Evolutionary conservation across 345 rosid species (phyloP).

Genomic region (Microcos paniculata): DNA sequence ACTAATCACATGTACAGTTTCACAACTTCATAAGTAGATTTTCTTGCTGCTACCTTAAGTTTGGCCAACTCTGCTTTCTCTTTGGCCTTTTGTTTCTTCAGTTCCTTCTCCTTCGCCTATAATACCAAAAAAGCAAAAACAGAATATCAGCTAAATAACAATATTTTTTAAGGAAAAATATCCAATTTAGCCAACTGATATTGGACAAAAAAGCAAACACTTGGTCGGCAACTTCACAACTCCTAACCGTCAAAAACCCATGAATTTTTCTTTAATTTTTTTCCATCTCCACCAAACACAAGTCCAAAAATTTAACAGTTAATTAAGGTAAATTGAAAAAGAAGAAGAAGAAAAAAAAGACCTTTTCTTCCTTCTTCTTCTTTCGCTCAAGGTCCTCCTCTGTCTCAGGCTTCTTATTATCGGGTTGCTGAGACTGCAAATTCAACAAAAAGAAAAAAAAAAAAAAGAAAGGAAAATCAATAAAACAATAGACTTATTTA

Average conservation of each 20-base stretch:
- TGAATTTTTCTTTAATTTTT: no score
- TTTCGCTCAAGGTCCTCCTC: conserved; percentile 80
- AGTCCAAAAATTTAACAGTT: not conserved
- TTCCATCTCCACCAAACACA: not conserved
- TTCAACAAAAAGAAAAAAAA: not conserved
- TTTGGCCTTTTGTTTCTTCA: conserved; percentile 75
- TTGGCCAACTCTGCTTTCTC: conserved; percentile 73
- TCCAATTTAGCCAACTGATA: not conserved
- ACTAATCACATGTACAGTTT: not conserved
- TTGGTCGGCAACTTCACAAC: no score
- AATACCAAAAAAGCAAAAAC: not conserved
- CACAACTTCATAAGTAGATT: not conserved
- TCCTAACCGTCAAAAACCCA: no score
- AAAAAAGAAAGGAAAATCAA: not conserved
- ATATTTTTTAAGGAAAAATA: not conserved
- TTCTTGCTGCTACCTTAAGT: conserved; percentile 43
- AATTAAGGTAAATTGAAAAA: not conserved
- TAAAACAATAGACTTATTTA: not conserved
- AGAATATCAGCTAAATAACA: not conserved
- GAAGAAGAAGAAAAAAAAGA: conserved; percentile 5
- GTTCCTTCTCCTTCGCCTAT: conserved; percentile 78
- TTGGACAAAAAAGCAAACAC: no score
- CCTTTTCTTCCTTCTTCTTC: conserved; percentile 95
- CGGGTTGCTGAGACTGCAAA: conserved; percentile 47
- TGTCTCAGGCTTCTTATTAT: conserved; percentile 48